Conservation (phyloP, 352 stramenopile species). For the Thraustochytrium striatum region DNA sequence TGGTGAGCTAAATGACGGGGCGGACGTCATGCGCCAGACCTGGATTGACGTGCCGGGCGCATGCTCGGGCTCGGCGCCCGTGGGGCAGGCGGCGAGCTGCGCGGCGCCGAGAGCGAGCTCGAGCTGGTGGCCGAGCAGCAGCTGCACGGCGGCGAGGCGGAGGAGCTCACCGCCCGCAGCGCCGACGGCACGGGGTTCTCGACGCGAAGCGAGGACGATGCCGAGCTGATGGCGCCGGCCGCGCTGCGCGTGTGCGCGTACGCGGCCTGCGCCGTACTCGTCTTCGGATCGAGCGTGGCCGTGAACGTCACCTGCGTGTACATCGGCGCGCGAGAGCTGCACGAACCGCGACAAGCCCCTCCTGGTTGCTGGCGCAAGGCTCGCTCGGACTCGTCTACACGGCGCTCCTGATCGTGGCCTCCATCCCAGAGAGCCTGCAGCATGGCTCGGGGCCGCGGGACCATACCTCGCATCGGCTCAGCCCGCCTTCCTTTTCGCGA, state of each 20-base stretch:
- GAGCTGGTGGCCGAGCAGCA: not conserved
- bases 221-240: not conserved
- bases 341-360: conserved; percentile 5
- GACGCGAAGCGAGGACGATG: not conserved
- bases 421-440: not conserved
- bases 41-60: no score
- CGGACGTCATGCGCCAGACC: no score
- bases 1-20: no score
- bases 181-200: no score
- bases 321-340: not conserved
- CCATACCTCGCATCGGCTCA: not conserved
- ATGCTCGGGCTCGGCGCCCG: no score
- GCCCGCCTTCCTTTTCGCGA: not conserved
- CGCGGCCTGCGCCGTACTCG: not conserved
- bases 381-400: conserved; percentile 6
- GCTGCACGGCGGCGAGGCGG: not conserved
- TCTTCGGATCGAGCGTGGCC: not conserved
- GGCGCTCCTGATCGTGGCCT: not conserved
- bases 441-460: not conserved
- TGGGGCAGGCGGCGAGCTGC: no score
- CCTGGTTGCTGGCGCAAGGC: not conserved
- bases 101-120: not conserved
- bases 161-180: not conserved
- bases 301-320: conserved; percentile 17
- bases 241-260: not conserved